Base-by-base conservation (phyloP, 371 early-diverging fungal species). In the Blakeslea trispora region DNA sequence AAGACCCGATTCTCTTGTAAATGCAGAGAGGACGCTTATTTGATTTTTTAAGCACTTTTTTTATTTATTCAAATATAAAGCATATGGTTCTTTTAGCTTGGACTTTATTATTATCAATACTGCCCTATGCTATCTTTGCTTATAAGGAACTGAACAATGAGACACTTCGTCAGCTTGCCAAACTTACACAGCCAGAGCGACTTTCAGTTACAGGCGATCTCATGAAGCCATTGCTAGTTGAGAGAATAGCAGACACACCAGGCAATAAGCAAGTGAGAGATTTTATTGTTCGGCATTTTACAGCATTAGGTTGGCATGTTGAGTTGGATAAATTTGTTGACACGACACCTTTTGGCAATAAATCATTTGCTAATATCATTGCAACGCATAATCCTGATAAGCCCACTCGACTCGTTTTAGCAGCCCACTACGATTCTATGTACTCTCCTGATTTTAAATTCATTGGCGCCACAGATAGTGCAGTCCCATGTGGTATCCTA, bases 391-490 rank as follows among this genome's bases (percentile, higher is more conserved):
- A 93, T 62, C 86, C 89, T 3, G 61, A 78, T 8, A 91, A 91
- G 0, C 66, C 71, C 41, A 73, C 75, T 51, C 79, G 91, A 3
- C 77, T 97, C 7, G 89, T 96, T 6, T 72, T 97, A 28, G 91
- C 94, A 1, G 98, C 98, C 1, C 98, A 96, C 67, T 96, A 83
- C 59, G 97, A 97, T 70, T 90, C 91, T 34, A 95, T 93, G 66
- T 84, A 84, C 52, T 83, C 87, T 44, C 71, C 78, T 6, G 74
- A 78, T 21, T 59, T 69, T 50, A 75, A 79, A 18, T 94, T 93
- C 68, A 64, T 91, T 51, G 95, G 91, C 2, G 94, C 94, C 0
- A 92, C 90, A 0, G 95, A 94, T 57, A 86, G 90, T 6, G 91
- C 94, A 0, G 86, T 82, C 3, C 87, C 94, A 0, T 92, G 96